Conservation (phyloP, 176 grass and related monocot species). For the Pontederia crassipes region DNA sequence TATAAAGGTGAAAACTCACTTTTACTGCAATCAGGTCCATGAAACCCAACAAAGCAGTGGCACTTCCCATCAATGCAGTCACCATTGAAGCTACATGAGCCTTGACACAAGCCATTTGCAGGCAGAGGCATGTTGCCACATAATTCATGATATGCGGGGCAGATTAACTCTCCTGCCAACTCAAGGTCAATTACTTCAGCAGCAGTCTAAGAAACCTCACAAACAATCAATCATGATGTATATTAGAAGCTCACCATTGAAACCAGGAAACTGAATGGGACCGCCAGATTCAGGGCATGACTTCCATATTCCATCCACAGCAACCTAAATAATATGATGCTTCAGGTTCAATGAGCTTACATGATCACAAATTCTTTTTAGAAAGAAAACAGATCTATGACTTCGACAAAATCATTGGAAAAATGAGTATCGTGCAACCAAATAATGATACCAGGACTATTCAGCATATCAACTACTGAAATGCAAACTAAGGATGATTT, state of each 20-base stretch:
- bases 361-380: too few species aligned
- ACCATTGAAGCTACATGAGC: slow-evolving; percentile 73
- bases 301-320: slow-evolving; percentile 97
- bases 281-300: slow-evolving; percentile 70
- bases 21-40: slow-evolving; percentile 67
- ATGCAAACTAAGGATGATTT: too few species aligned
- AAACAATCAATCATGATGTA: too few species aligned
- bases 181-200: slow-evolving; percentile 18
- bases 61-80: slow-evolving; percentile 88
- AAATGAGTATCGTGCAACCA: too few species aligned
- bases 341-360: not conserved
- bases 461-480: too few species aligned
- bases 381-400: too few species aligned
- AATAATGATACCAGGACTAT: too few species aligned
- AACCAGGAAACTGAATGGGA: slow-evolving; percentile 90
- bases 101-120: slow-evolving; percentile 61
- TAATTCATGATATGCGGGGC: slow-evolving; percentile 83
- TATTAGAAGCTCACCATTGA: slow-evolving; percentile 60
- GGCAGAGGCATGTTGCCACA: slow-evolving; percentile 37
- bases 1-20: slow-evolving; percentile 35
- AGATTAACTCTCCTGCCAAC: slow-evolving; percentile 91
- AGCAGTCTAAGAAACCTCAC: not conserved
- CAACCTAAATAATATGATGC: slow-evolving; percentile 43
- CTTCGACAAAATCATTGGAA: too few species aligned
- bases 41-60: slow-evolving; percentile 92